Evolutionary conservation across 345 rosid genomes (phyloP), one percentile per base, ranked within the genome.

Genomic region (Toxicodendron radicans): DNA sequence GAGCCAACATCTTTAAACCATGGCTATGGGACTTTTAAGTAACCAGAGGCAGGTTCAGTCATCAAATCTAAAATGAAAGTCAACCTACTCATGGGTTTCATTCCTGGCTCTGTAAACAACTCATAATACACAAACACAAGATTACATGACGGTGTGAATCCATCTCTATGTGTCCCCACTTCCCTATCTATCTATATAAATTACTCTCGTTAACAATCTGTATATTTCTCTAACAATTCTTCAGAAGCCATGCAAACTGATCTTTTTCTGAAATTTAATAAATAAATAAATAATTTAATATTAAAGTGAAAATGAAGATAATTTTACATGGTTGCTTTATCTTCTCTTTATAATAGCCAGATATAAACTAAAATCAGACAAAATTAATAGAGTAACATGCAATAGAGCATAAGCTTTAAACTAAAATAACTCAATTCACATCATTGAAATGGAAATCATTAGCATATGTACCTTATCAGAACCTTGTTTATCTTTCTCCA

Each of bases 381-480:
- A 38, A 38, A 38, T 38, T 5, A 38, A 38, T 6, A 1, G 43
- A 5, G 43, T 38, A 38, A 5, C 43, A 38, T 38, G 43, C 43
- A 38, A 7, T 8, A 5, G 9, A 38, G 43, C 43, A 38, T 38
- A 38, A 38, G 43, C 43, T 38, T 38, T 38, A 38, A 38, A 5
- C 43, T 7, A 7, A 38, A 7, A 6, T 38, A 38, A 38, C 43
- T 38, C 43, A 38, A 38, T 38, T 6, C 18, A 51, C 54, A 51
- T 51, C 52, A 51, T 0, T 20, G 27, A 32, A 52, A 16, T 45
- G 68, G 59, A 38, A 21, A 72, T 17, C 38, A 4, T 4, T 13
- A 16, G n/a, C 7, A 3, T 1, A 14, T 30, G 18, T 80, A 89
- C 98, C 91, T 93, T 87, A 18, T 78, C 88, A 52, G 83, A 78